phyloP scores from a whole-genome alignment of 306 rosid species.

The Cucumis melo region DNA sequence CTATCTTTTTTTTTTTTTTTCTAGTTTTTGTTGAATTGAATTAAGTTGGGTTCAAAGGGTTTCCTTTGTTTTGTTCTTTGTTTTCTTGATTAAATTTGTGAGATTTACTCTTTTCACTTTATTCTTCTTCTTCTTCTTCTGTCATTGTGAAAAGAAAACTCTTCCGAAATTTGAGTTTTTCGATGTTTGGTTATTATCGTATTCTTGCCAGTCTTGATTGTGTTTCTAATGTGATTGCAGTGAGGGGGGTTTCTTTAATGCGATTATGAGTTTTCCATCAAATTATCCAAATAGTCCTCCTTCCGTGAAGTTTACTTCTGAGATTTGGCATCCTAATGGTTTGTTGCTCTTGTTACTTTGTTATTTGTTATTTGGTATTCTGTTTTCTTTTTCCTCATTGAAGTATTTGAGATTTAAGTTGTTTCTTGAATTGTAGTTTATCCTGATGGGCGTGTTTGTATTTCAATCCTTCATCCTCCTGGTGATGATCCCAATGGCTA shows the following conservation, averaged over 20 bases:
- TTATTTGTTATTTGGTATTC: neutral
- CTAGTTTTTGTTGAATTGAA: neutral
- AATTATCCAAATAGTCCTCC: conserved; percentile 98
- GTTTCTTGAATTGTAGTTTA: conserved; percentile 40
- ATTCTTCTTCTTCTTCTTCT: neutral
- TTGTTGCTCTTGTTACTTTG: conserved; percentile 7
- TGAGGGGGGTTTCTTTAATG: conserved; percentile 95
- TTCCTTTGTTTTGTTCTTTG: neutral
- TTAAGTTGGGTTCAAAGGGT: neutral
- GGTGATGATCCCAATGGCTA: conserved; percentile 99
- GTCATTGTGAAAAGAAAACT: no score
- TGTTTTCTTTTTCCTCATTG: neutral
- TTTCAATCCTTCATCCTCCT: conserved; percentile 96
- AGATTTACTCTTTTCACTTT: no score
- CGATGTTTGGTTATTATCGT: neutral
- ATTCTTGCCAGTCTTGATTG: neutral
- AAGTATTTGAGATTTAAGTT: neutral
- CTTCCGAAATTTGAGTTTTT: neutral
- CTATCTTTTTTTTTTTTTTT: neutral
- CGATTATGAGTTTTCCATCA: conserved; percentile 84
- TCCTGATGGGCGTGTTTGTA: conserved; percentile 97
- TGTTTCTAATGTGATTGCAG: conserved; percentile 26
- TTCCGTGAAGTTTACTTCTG: conserved; percentile 73
- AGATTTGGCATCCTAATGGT: conserved; percentile 97
- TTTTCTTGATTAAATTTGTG: no score